Evolutionary conservation across 495 filamentous ascomycete species (phyloP), one percentile per base, ranked within the genome.

Genomic region (Penicillium bovifimosum): DNA sequence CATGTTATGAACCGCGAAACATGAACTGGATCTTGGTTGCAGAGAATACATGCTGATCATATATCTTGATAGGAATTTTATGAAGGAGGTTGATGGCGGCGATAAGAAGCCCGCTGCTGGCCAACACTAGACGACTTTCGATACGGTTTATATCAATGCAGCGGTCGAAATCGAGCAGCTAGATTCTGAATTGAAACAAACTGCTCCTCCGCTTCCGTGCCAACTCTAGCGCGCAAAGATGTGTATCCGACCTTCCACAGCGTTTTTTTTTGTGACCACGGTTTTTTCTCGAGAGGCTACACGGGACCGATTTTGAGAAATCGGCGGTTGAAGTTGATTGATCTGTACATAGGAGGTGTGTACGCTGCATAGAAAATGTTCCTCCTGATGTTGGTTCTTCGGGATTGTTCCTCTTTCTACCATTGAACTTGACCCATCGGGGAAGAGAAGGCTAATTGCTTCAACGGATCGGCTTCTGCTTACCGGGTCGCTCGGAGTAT

Each of bases 11-110:
- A 27, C 24, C n/a, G 16, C 26, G 29, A 20, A 47, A 2, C 9
- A 26, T 8, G 6, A 18, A 14, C 6, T 13, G 10, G 40, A 41
- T 16, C 41, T 31, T n/a, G 0, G 27, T 34, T 2, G 2, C 13
- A 13, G 18, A 24, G 3, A 20, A 9, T n/a, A 10, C 34, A 2
- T 7, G 31, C 59, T 64, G 47, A 64, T 49, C 17, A 2, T 13
- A 5, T n/a, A 13, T 17, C 13, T 6, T 24, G n/a, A 53, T 52
- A 93, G 88, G 79, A 85, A 91, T 50, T 93, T 92, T 70, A 58
- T 93, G 60, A 86, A 87, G 63, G 77, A 84, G 43, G 82, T 85
- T 33, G 85, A 90, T 47, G 76, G 67, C 18, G 83, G 85, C 51
- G 81, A 85, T 70, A 88, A 87, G 73, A 81, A 82, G 66, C 69